phyloP scores from a whole-genome alignment of 768 basidiomycete genomes.

The Boletus pseudopeckii region DNA sequence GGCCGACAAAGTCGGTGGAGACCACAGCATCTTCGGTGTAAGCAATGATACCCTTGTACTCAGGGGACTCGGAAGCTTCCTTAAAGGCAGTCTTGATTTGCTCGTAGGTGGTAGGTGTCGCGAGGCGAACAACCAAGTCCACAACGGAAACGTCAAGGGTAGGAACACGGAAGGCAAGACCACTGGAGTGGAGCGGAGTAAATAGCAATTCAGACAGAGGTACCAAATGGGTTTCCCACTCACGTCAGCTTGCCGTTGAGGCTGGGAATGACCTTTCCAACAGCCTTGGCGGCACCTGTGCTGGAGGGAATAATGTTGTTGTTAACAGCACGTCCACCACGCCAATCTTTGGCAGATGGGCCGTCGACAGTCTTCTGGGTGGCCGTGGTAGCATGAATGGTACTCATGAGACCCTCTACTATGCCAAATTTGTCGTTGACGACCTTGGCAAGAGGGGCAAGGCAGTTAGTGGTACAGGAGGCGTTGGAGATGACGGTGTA shows the following conservation, averaged over 20 bases:
- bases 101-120: conserved; percentile 83
- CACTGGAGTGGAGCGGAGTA: conserved; percentile 38
- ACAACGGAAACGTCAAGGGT: conserved; percentile 97
- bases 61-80: conserved; percentile 63
- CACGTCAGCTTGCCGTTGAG: conserved; percentile 98
- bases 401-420: conserved; percentile 97
- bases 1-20: conserved; percentile 89
- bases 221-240: conserved; percentile 23
- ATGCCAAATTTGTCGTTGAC: conserved; percentile 97
- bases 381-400: conserved; percentile 94
- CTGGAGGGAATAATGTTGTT: conserved; percentile 99
- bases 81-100: conserved; percentile 86
- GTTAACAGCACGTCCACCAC: conserved; percentile 91
- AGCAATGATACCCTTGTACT: conserved; percentile 68
- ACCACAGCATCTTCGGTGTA: conserved; percentile 96
- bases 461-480: conserved; percentile 99
- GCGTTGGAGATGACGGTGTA: conserved; percentile 97
- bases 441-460: conserved; percentile 98
- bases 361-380: conserved; percentile 96
- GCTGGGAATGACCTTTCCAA: conserved; percentile 94
- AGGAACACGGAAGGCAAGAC: conserved; percentile 97
- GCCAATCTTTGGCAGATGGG: conserved; percentile 95
- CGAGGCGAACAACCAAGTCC: conserved; percentile 90
- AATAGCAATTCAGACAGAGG: not conserved
- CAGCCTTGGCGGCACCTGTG: conserved; percentile 98